These are phyloP conservation scores for Pseudopithomyces maydicus DNA, from an alignment of 2,329 filamentous ascomycete genomes.

Conservation along the genomic window DNA sequence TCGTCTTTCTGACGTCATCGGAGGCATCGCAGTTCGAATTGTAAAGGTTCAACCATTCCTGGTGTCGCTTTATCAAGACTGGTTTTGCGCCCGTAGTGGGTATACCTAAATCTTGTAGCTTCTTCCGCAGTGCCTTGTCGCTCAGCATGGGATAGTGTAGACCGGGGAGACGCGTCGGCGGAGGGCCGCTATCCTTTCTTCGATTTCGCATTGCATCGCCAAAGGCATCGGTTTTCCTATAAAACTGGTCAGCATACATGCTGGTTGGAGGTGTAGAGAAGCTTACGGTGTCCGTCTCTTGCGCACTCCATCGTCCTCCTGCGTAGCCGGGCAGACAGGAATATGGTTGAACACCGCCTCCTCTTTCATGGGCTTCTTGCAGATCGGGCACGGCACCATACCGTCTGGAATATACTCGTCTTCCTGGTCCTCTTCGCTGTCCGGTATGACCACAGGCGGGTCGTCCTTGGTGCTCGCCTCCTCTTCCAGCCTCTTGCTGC, in stretches of 20 bases:
- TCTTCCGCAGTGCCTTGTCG: conserved; percentile 77
- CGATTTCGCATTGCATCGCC: conserved; percentile 26
- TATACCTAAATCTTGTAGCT: conserved; percentile 80
- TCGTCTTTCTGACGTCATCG: conserved; percentile 64
- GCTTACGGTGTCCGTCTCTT: conserved; percentile 39
- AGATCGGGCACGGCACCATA: conserved; percentile 83
- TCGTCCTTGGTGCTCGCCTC: conserved; percentile 19
- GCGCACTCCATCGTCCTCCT: conserved; percentile 32
- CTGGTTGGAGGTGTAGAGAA: not conserved
- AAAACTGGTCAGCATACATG: not conserved
- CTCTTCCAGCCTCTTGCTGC: conserved; percentile 41
- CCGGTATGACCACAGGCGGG: conserved; percentile 43
- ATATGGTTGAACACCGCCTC: conserved; percentile 80
- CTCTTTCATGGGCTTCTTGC: conserved; percentile 77
- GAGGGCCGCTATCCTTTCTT: conserved; percentile 48
- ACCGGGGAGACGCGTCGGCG: conserved; percentile 62
- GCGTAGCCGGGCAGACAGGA: conserved; percentile 63
- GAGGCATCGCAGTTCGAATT: conserved; percentile 95
- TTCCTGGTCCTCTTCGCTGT: conserved; percentile 47
- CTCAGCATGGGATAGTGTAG: conserved; percentile 89
- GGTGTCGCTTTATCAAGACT: conserved; percentile 79
- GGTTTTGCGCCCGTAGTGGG: conserved; percentile 70
- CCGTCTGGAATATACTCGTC: conserved; percentile 65
- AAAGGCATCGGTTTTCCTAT: conserved; percentile 30
- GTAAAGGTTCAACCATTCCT: conserved; percentile 93